phyloP scores from a whole-genome alignment of 768 basidiomycete species.

The Daedalea quercina region DNA sequence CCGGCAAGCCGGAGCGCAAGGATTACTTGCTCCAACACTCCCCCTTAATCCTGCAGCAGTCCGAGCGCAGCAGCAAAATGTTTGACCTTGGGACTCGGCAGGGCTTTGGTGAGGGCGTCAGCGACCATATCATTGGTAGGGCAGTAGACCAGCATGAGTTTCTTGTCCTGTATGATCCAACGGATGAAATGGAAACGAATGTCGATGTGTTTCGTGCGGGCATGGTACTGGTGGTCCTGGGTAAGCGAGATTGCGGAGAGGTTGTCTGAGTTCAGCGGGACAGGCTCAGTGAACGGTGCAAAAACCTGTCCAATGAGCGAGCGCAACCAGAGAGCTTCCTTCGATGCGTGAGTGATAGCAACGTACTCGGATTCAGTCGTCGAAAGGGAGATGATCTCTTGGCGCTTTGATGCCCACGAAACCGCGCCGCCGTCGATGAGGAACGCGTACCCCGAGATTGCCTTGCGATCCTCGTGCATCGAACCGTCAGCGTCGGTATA shows the following conservation, averaged over 20 bases:
- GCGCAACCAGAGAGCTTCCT: constrained; percentile 31
- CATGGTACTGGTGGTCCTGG: constrained; percentile 21
- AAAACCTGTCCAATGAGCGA: background rate
- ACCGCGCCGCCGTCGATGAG: constrained; percentile 29
- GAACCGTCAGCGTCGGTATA: constrained; percentile 11
- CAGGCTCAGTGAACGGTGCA: constrained; percentile 2
- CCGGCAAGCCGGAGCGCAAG: background rate
- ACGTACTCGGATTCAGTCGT: constrained; percentile 31
- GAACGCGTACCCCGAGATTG: constrained; percentile 27
- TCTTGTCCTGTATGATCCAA: constrained; percentile 15
- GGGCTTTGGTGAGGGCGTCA: constrained; percentile 28
- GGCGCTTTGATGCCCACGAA: constrained; percentile 34
- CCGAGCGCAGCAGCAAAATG: constrained; percentile 6
- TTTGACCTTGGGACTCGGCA: constrained; percentile 13
- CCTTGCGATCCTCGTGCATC: constrained; percentile 1
- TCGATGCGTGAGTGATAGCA: constrained; percentile 23
- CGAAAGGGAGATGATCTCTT: constrained; percentile 30
- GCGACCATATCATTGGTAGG: constrained; percentile 25
- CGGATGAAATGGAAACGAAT: constrained; percentile 28
- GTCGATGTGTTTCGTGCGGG: constrained; percentile 31
- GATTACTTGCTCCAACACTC: constrained; percentile 2
- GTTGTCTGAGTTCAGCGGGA: constrained; percentile 4
- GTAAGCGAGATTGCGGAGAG: constrained; percentile 21
- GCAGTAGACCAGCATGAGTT: constrained; percentile 19
- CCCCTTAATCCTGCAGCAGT: constrained; percentile 10